phyloP scores from a whole-genome alignment of 1,284 basidiomycete species.

The Ustilago curta region DNA sequence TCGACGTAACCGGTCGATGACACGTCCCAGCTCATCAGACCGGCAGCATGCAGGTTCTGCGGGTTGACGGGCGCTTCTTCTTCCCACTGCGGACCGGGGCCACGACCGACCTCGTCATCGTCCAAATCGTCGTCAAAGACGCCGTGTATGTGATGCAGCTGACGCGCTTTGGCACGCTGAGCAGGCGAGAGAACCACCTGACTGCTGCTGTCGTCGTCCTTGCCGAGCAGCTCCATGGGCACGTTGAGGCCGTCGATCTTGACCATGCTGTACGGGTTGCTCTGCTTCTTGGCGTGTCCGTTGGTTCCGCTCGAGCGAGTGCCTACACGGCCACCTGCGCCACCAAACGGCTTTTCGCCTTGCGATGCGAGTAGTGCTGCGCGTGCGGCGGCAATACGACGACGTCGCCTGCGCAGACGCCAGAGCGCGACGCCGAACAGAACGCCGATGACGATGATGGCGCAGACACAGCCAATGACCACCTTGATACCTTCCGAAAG shows the following conservation, averaged over 20 bases:
- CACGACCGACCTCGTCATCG: constrained; percentile 44
- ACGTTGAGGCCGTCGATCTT: constrained; percentile 46
- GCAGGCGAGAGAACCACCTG: constrained; percentile 45
- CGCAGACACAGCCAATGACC: constrained; percentile 54
- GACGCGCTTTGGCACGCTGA: constrained; percentile 52
- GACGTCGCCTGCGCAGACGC: constrained; percentile 42
- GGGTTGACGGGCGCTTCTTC: constrained; percentile 34
- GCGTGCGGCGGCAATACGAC: constrained; percentile 40
- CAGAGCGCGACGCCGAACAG: constrained; percentile 54
- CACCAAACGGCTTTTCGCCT: constrained; percentile 28
- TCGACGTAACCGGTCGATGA: constrained; percentile 52
- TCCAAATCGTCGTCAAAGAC: constrained; percentile 53
- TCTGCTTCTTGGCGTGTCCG: constrained; percentile 45
- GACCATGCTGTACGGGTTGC: constrained; percentile 43
- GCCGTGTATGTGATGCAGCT: constrained; percentile 55
- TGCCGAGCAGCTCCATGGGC: constrained; percentile 44
- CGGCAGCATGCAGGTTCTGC: constrained; percentile 27
- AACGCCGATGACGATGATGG: constrained; percentile 51
- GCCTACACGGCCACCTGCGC: background rate
- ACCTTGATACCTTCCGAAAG: constrained; percentile 60
- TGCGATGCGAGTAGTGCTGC: constrained; percentile 32
- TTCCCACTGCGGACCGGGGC: constrained; percentile 38
- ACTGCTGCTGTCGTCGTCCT: constrained; percentile 51
- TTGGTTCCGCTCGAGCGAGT: constrained; percentile 12
- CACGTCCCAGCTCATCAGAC: constrained; percentile 46